phyloP scores from a whole-genome alignment of 192 early-diverging fungal genomes.

The Backusella tuberculispora region DNA sequence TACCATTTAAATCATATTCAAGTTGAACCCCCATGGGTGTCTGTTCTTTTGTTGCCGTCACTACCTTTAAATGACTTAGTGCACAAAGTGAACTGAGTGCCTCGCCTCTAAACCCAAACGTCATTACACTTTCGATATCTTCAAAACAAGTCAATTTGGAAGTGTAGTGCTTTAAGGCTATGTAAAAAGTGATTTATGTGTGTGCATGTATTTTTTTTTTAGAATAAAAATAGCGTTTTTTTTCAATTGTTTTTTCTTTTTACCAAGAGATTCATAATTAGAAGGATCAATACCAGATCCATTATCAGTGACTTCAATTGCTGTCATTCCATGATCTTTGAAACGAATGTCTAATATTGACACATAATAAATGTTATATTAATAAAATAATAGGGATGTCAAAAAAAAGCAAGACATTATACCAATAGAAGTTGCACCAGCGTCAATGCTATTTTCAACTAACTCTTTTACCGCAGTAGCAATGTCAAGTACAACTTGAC shows the following conservation, averaged over 20 bases:
- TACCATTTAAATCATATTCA: constrained; percentile 70
- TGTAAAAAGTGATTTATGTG: neutral
- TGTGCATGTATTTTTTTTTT: neutral
- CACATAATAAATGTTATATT: too few species aligned
- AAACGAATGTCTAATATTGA: constrained; percentile 68
- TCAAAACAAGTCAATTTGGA: constrained; percentile 83
- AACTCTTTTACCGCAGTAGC: constrained; percentile 90
- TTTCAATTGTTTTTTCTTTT: too few species aligned
- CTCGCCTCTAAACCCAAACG: constrained; percentile 95
- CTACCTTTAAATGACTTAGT: constrained; percentile 65
- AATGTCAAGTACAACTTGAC: constrained; percentile 88
- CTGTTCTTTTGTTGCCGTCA: constrained; percentile 66
- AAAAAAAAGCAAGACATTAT: neutral
- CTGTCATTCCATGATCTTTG: constrained; percentile 66
- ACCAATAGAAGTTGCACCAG: constrained; percentile 77
- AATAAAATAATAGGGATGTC: too few species aligned
- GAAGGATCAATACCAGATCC: constrained; percentile 74
- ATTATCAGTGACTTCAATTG: constrained; percentile 82
- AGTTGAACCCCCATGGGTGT: constrained; percentile 66
- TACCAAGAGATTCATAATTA: constrained; percentile 73
- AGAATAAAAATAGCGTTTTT: neutral
- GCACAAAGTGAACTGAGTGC: constrained; percentile 91
- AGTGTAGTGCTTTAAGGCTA: constrained; percentile 86
- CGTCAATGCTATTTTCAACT: constrained; percentile 93
- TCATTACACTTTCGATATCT: constrained; percentile 72